Evolutionary conservation across 352 stramenopile species (phyloP).

Genomic region (Aphanomyces astaci): DNA sequence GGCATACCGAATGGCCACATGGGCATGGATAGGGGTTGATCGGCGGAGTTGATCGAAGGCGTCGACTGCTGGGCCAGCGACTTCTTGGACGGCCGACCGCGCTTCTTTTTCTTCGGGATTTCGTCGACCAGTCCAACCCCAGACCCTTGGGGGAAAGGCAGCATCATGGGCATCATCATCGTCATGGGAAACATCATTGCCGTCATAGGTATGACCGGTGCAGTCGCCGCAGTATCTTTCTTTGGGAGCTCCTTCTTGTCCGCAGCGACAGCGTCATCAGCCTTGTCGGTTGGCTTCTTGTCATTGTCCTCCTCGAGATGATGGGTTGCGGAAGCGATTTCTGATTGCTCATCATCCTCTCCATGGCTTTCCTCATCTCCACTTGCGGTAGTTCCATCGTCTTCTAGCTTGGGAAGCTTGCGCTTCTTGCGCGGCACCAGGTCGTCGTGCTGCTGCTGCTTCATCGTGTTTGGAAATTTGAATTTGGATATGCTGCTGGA

Average conservation of each 20-base stretch:
- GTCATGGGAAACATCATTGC: constrained; percentile 25
- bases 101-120: constrained; percentile 24
- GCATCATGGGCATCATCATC: constrained; percentile 25
- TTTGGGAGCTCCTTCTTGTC: constrained; percentile 20
- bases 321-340: not conserved
- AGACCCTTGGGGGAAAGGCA: constrained; percentile 10
- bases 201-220: constrained; percentile 6
- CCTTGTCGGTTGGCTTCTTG: not conserved
- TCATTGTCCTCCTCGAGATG: constrained; percentile 9
- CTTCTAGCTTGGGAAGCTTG: constrained; percentile 4
- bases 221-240: not conserved
- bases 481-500: constrained; percentile 23
- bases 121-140: not conserved
- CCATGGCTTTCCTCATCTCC: not conserved
- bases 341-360: not conserved
- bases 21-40: constrained; percentile 7
- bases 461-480: constrained; percentile 10
- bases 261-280: not conserved
- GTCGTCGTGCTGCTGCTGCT: constrained; percentile 1
- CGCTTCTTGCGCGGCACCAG: constrained; percentile 16
- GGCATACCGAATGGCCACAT: constrained; percentile 24
- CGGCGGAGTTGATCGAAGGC: not conserved
- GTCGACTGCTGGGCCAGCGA: constrained; percentile 4
- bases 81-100: constrained; percentile 20
- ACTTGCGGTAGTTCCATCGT: not conserved